These are phyloP conservation scores for Kappamyces sp. DNA, from an alignment of 192 early-diverging fungal species.

Conservation along the genomic window DNA sequence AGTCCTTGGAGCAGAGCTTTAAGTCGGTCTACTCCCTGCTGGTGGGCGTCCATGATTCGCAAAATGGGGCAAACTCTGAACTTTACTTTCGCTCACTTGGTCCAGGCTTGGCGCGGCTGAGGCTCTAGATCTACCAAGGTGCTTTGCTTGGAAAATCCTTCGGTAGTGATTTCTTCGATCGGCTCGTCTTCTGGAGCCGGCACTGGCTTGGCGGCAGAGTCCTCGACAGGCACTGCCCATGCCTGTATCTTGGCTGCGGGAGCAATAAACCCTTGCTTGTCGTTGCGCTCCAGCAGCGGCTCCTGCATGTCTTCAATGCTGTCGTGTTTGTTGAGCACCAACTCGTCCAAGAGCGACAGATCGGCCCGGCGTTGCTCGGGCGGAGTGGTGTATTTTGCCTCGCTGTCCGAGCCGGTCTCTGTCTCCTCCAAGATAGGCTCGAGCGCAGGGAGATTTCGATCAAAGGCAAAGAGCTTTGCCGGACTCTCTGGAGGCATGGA, in stretches of 20 bases:
- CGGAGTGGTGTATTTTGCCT: constrained; percentile 1
- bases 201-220: not conserved
- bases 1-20: no score
- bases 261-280: constrained; percentile 2
- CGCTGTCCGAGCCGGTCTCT: no score
- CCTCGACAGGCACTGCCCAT: not conserved
- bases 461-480: no score
- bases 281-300: not conserved
- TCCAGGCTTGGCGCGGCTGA: not conserved
- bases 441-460: no score
- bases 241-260: not conserved
- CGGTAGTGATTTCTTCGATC: constrained; percentile 3
- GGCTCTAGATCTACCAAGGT: constrained; percentile 15
- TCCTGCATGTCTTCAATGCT: not conserved
- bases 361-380: not conserved
- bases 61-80: no score
- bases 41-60: no score
- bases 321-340: not conserved
- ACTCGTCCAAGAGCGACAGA: not conserved
- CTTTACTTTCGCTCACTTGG: no score
- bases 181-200: not conserved
- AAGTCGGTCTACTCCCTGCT: no score
- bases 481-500: no score
- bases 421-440: no score
- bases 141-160: constrained; percentile 12